Conservation (phyloP, 495 filamentous ascomycete genomes). For the Physcia stellaris region DNA sequence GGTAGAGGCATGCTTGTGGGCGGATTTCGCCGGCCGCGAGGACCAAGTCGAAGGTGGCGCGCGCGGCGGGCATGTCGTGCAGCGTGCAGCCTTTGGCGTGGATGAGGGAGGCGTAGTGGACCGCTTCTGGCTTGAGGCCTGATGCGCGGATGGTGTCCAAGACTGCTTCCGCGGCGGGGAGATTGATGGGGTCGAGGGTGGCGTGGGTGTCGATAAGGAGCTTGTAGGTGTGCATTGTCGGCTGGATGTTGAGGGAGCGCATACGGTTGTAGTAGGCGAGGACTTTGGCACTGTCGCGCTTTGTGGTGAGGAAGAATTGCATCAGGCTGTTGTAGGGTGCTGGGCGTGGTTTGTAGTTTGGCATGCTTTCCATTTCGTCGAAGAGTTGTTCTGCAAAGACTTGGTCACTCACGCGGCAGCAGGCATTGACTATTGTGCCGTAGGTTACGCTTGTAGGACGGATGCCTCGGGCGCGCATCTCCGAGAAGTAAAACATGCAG, state of each 20-base stretch:
- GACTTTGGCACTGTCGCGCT: conserved; percentile 86
- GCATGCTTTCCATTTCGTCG: conserved; percentile 97
- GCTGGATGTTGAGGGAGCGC: conserved; percentile 71
- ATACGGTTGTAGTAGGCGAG: conserved; percentile 94
- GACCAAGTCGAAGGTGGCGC: conserved; percentile 66
- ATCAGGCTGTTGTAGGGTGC: conserved; percentile 98
- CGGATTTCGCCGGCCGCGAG: conserved; percentile 49
- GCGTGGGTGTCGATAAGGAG: conserved; percentile 92
- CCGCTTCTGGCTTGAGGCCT: conserved; percentile 69
- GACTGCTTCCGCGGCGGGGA: conserved; percentile 77
- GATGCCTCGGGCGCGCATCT: conserved; percentile 88
- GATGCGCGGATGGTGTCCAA: conserved; percentile 62
- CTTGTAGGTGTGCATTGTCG: conserved; percentile 94
- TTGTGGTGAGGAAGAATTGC: conserved; percentile 96
- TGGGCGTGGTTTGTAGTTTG: conserved; percentile 94
- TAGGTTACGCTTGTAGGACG: conserved; percentile 96
- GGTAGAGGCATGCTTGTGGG: conserved; percentile 77
- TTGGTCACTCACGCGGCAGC: conserved; percentile 94
- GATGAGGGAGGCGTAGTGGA: conserved; percentile 89
- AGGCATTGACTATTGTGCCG: conserved; percentile 92
- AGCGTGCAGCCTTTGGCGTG: conserved; percentile 92
- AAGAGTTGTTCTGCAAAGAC: conserved; percentile 96
- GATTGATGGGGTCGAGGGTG: conserved; percentile 83
- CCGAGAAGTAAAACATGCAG: conserved; percentile 91
- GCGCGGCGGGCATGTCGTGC: conserved; percentile 77